phyloP scores from a whole-genome alignment of 352 stramenopile species.

The Elongisporangium anandrum region DNA sequence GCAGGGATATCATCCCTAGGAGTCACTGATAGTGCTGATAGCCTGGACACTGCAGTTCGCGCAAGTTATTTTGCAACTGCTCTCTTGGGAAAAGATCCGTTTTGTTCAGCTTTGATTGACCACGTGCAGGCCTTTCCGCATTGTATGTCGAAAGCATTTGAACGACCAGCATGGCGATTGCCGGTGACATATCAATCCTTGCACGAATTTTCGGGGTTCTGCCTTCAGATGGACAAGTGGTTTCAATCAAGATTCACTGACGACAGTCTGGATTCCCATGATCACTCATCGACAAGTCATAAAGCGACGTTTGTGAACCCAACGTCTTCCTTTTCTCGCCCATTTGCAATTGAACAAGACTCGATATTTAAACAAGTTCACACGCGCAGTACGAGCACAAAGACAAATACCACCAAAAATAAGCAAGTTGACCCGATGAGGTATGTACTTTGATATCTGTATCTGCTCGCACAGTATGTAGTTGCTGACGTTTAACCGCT shows the following conservation, averaged over 20 bases:
- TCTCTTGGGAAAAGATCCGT: neutral
- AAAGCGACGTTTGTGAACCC: neutral
- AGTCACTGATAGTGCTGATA: neutral
- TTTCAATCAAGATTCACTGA: neutral
- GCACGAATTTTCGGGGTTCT: neutral
- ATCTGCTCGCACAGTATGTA: slow-evolving; percentile 1
- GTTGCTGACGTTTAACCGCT: too few species aligned
- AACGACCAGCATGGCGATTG: neutral
- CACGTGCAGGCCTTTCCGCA: neutral
- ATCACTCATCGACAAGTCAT: neutral
- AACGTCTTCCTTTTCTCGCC: neutral
- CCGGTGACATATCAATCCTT: neutral
- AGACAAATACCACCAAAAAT: slow-evolving; percentile 1
- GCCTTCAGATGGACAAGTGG: neutral
- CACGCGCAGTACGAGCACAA: neutral
- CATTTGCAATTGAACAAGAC: slow-evolving; percentile 31
- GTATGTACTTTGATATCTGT: slow-evolving; percentile 21
- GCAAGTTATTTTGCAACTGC: neutral
- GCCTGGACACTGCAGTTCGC: neutral
- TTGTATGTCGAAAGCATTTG: neutral
- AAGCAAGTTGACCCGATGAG: slow-evolving; percentile 47
- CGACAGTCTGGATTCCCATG: neutral
- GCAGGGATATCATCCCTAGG: neutral
- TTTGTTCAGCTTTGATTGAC: neutral
- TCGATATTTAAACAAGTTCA: slow-evolving; percentile 39